Percentiles rank a stretch among this genome's conserved stretches.
These are phyloP conservation scores for Hypoxylon sp. DNA, from an alignment of 2,329 filamentous ascomycete species.

Conservation along the genomic window DNA sequence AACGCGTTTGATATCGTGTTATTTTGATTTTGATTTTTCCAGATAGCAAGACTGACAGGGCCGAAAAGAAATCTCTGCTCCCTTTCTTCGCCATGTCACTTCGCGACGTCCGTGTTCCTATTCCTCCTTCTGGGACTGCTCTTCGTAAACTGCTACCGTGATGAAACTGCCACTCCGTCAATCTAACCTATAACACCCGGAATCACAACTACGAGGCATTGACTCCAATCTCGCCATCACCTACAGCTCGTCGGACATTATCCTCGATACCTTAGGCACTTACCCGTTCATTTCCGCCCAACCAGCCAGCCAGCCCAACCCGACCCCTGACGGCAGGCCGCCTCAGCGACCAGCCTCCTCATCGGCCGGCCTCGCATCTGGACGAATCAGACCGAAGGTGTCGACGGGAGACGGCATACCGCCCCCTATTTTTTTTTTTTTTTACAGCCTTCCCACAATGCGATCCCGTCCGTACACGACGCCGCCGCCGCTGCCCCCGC, in stretches of 20 bases:
- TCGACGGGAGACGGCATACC: not conserved
- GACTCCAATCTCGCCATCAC: not conserved
- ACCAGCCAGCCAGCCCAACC: too few species aligned
- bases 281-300: not conserved
- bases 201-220: not conserved
- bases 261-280: not conserved
- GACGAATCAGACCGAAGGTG: not conserved
- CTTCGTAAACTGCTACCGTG: not conserved
- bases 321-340: not conserved
- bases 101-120: not conserved
- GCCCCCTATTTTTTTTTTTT: not conserved
- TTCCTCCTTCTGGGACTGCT: not conserved
- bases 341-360: not conserved
- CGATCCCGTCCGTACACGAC: conserved; percentile 42
- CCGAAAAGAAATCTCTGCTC: not conserved
- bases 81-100: conserved; percentile 8
- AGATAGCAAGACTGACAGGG: not conserved
- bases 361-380: not conserved
- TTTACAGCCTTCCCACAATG: too few species aligned
- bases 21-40: not conserved
- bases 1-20: not conserved
- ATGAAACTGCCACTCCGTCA: not conserved
- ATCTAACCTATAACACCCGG: not conserved
- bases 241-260: not conserved
- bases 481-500: conserved; percentile 41